Conservation (phyloP, 1,284 basidiomycete species). For the Sporisorium scitamineum region DNA sequence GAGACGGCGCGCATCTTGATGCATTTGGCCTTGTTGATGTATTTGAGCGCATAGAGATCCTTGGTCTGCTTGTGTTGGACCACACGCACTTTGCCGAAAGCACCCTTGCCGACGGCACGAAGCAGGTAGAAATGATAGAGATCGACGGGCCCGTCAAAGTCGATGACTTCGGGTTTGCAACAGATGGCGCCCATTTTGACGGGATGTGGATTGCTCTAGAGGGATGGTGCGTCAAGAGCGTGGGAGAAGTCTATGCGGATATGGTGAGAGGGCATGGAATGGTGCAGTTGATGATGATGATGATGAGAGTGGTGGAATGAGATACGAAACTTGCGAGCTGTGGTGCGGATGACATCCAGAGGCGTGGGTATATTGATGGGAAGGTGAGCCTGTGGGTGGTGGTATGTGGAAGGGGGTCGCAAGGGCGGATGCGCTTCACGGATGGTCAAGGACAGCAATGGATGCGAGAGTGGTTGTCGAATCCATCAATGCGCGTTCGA, state of each 20-base stretch:
- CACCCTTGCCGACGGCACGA: slow-evolving; percentile 94
- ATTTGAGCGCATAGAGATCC: slow-evolving; percentile 90
- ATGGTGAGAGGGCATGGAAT: background rate
- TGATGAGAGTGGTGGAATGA: background rate
- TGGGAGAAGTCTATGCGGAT: background rate
- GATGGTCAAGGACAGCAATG: background rate
- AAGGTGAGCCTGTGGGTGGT: background rate
- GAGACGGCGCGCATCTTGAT: slow-evolving; percentile 97
- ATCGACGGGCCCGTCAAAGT: slow-evolving; percentile 97
- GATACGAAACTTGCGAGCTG: background rate
- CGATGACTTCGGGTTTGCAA: slow-evolving; percentile 87
- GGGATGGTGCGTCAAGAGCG: background rate
- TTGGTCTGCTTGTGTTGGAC: slow-evolving; percentile 98
- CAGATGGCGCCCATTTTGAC: slow-evolving; percentile 81
- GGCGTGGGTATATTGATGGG: background rate
- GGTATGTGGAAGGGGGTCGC: background rate
- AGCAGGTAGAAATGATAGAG: slow-evolving; percentile 96
- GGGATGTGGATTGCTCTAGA: background rate
- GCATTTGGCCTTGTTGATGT: slow-evolving; percentile 97
- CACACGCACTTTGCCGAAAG: slow-evolving; percentile 98
- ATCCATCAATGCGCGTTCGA: background rate
- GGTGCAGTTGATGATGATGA: background rate
- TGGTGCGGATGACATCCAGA: background rate
- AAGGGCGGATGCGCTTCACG: background rate
- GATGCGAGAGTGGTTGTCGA: background rate